These are phyloP conservation scores for Tremellales sp. DNA, from an alignment of 1,284 basidiomycete species.

Conservation along the genomic window DNA sequence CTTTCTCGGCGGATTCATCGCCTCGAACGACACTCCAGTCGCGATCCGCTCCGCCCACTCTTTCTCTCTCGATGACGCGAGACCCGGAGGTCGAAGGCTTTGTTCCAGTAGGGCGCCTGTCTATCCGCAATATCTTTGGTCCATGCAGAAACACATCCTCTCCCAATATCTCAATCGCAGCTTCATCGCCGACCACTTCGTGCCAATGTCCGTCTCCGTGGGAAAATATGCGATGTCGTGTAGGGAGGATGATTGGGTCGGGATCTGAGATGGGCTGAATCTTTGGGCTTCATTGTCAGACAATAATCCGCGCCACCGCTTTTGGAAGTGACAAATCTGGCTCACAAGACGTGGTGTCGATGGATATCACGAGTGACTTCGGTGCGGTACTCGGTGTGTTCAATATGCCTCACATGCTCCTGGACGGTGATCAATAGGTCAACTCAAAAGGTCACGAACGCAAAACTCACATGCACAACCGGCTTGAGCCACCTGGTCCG, in stretches of 20 bases:
- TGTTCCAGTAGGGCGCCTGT: too few relatives aligned
- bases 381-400: constrained; percentile 31
- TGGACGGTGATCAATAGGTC: constrained; percentile 7
- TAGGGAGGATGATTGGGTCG: constrained; percentile 26
- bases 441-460: background rate
- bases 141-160: constrained; percentile 30
- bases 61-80: background rate
- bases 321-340: constrained; percentile 3
- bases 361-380: constrained; percentile 37
- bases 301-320: background rate
- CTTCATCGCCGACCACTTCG: constrained; percentile 37
- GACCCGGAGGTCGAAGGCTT: background rate
- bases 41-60: background rate
- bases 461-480: constrained; percentile 38
- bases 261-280: constrained; percentile 44
- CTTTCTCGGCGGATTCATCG: too few relatives aligned
- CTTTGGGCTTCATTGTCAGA: constrained; percentile 25
- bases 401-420: constrained; percentile 33
- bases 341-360: constrained; percentile 41
- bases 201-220: constrained; percentile 33
- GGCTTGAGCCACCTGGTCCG: constrained; percentile 32
- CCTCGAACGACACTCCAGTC: too few relatives aligned
- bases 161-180: constrained; percentile 36
- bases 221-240: constrained; percentile 38
- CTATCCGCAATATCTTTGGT: constrained; percentile 19